Evolutionary conservation across 441 rosid species (phyloP).

Genomic region (Pelargonium myrrhifolium): DNA sequence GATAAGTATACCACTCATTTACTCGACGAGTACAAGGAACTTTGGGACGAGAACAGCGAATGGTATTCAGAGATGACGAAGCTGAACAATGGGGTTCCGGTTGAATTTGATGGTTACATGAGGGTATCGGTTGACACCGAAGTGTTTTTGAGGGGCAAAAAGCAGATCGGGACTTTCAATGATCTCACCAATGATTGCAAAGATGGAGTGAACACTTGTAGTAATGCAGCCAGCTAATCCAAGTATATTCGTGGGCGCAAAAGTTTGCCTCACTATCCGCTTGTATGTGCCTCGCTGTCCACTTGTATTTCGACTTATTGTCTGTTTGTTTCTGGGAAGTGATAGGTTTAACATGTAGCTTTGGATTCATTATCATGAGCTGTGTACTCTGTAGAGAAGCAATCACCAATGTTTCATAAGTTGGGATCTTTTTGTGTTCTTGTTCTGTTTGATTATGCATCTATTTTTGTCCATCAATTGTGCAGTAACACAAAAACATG

Average conservation of each 20-base stretch:
- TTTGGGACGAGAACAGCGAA: constrained; percentile 78
- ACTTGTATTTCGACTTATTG: constrained; percentile 25
- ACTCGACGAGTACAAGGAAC: constrained; percentile 69
- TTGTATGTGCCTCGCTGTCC: not conserved
- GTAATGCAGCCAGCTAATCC: constrained; percentile 46
- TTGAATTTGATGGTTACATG: constrained; percentile 93
- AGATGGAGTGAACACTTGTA: constrained; percentile 88
- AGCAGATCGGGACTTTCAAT: constrained; percentile 77
- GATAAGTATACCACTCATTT: constrained; percentile 82
- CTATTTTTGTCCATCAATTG: no score
- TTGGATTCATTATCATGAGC: constrained; percentile 17
- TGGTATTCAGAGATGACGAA: constrained; percentile 79
- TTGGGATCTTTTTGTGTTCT: not conserved
- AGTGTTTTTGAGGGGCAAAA: constrained; percentile 71
- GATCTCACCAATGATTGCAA: constrained; percentile 87
- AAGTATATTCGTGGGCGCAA: not conserved
- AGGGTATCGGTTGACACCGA: constrained; percentile 95
- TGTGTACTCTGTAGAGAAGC: constrained; percentile 23
- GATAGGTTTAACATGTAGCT: constrained; percentile 19
- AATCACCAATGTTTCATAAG: constrained; percentile 11
- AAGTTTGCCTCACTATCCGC: no score
- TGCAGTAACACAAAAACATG: no score
- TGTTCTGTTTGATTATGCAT: no score
- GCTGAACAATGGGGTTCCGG: constrained; percentile 59
- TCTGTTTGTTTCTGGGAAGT: constrained; percentile 22